These are phyloP conservation scores for Phytophthora ramorum DNA, from an alignment of 352 stramenopile species.

Conservation along the genomic window DNA sequence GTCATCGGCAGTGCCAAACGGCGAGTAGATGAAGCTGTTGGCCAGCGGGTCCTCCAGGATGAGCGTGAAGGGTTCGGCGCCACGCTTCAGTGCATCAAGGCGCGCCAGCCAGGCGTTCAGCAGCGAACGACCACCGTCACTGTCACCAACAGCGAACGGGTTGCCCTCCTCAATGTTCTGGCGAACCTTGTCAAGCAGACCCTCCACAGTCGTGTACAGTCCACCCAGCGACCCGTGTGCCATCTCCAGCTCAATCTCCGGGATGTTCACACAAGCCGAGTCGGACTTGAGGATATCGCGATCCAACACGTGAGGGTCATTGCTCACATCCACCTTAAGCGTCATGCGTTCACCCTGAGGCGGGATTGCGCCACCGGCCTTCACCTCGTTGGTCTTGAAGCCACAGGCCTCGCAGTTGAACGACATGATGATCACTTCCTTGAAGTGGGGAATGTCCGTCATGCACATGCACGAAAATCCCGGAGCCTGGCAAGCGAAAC, in stretches of 20 bases:
- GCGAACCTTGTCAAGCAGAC: constrained; percentile 87
- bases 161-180: constrained; percentile 82
- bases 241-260: constrained; percentile 93
- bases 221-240: constrained; percentile 88
- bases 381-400: constrained; percentile 93
- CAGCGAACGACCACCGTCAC: constrained; percentile 63
- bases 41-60: constrained; percentile 90
- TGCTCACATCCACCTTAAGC: constrained; percentile 54
- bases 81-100: constrained; percentile 62
- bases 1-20: constrained; percentile 53
- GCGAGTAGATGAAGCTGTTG: constrained; percentile 93
- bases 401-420: constrained; percentile 92
- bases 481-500: constrained; percentile 74
- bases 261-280: constrained; percentile 85
- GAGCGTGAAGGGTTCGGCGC: constrained; percentile 86
- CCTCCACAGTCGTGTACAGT: constrained; percentile 95
- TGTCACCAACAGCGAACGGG: constrained; percentile 87
- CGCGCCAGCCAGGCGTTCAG: constrained; percentile 61
- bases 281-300: constrained; percentile 95
- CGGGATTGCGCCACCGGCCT: constrained; percentile 91
- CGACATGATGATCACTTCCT: constrained; percentile 94
- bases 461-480: constrained; percentile 91
- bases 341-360: constrained; percentile 82
- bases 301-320: constrained; percentile 74
- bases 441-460: constrained; percentile 96